phyloP scores from a whole-genome alignment of 805 yeast genomes.

The Dipodascus albidus region DNA sequence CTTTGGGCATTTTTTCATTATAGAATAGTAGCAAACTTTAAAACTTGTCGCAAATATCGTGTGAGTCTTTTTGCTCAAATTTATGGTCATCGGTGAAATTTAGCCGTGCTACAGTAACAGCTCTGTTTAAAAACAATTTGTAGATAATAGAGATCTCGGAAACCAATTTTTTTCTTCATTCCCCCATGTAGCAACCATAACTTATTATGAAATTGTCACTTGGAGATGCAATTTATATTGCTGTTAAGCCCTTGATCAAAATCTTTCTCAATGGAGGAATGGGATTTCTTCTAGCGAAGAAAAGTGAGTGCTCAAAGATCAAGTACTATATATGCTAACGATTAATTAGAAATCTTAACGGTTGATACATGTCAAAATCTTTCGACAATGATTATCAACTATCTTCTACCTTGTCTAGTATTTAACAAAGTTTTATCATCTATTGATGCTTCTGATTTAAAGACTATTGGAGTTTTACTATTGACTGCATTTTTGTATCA shows the following conservation, averaged over 20 bases:
- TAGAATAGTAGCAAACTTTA: too few species aligned
- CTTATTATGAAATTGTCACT: not conserved
- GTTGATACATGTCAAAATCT: slow-evolving; percentile 61
- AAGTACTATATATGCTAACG: too few species aligned
- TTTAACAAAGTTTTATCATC: slow-evolving; percentile 62
- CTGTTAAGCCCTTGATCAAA: slow-evolving; percentile 80
- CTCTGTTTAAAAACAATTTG: too few species aligned
- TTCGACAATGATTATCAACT: slow-evolving; percentile 55
- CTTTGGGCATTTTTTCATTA: too few species aligned
- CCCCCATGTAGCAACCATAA: not conserved
- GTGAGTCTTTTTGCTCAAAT: too few species aligned
- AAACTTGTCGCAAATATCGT: too few species aligned
- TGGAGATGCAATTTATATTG: slow-evolving; percentile 62
- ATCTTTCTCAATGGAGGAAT: slow-evolving; percentile 59
- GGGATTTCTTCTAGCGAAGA: slow-evolving; percentile 53
- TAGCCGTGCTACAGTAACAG: too few species aligned
- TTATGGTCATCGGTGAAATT: too few species aligned
- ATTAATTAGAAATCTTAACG: slow-evolving; percentile 31
- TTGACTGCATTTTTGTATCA: slow-evolving; percentile 37
- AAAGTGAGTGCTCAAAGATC: slow-evolving; percentile 27
- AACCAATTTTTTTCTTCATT: not conserved
- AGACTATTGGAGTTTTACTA: slow-evolving; percentile 54
- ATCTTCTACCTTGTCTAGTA: slow-evolving; percentile 63
- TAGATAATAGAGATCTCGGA: too few species aligned
- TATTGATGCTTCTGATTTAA: slow-evolving; percentile 56